Percentiles rank a stretch among this genome's conserved stretches.
Evolutionary conservation across 202 grass and related monocot genomes (phyloP).

Genomic region (Cymbopogon flexuosus): DNA sequence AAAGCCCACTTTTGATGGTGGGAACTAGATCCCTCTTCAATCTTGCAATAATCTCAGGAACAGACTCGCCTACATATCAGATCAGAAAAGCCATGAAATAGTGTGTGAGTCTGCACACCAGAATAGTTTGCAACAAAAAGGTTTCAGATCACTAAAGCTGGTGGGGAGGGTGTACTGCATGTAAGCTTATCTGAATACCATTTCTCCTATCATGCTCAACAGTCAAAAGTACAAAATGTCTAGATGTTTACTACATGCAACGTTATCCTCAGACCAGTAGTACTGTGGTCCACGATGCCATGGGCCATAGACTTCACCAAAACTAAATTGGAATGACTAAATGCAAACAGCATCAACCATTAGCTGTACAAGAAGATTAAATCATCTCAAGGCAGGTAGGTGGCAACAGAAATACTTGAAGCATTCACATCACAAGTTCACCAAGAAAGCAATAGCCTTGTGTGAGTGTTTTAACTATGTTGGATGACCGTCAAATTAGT

Average conservation of each 20-base stretch:
- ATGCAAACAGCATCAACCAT: slow-evolving; percentile 1
- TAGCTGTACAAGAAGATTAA: slow-evolving; percentile 4
- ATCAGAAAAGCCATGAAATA: slow-evolving; percentile 25
- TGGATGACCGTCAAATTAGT: neutral
- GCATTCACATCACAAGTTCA: neutral
- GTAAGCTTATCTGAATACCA: slow-evolving; percentile 19
- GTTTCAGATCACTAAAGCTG: neutral
- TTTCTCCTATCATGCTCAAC: slow-evolving; percentile 27
- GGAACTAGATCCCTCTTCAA: slow-evolving; percentile 83
- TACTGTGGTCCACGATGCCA: slow-evolving; percentile 28
- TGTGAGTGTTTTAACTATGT: slow-evolving; percentile 2
- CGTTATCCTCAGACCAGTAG: slow-evolving; percentile 30
- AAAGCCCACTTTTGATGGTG: slow-evolving; percentile 63
- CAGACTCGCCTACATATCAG: slow-evolving; percentile 56
- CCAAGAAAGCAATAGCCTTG: neutral
- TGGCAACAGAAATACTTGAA: neutral
- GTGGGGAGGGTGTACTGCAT: slow-evolving; percentile 1
- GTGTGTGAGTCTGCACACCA: slow-evolving; percentile 19
- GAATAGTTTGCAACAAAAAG: slow-evolving; percentile 10
- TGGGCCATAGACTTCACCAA: slow-evolving; percentile 5
- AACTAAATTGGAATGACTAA: slow-evolving; percentile 16
- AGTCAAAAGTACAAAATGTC: slow-evolving; percentile 28
- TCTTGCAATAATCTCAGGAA: slow-evolving; percentile 82
- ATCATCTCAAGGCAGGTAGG: neutral
- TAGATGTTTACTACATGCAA: slow-evolving; percentile 32